Base-by-base conservation (phyloP, 192 early-diverging fungal genomes). In the Cetraspora pellucida region DNA sequence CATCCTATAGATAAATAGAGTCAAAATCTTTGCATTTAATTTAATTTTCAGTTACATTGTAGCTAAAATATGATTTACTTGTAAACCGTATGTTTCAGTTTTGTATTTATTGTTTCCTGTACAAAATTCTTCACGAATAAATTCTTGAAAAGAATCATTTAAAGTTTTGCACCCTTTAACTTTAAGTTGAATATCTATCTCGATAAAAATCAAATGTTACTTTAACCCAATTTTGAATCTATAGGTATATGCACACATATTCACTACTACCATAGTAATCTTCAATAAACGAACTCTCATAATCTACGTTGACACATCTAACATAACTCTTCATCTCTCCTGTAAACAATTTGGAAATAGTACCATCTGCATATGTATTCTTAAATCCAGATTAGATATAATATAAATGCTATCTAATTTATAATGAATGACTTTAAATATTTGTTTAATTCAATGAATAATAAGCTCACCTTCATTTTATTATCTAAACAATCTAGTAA, bases 311-410 rank as follows among this genome's bases (percentile, higher is more conserved):
- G n/a, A n/a, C n/a, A n/a, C n/a, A n/a, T n/a, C n/a, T n/a, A 76
- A 98, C 93, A 81, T 94, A 99, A 82, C 92, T 95, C 88, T 98
- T 98, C 93, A 96, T 97, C 80, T 93, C 96, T 25, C 97, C 97
- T 30, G 92, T 91, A 88, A 99, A 99, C 21, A 99, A 84, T 52
- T 89, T 89, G 10, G 89, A 86, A 57, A 98, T 95, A 5, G 95
- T 93, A 11, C 98, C 97, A 82, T 98, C 96, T 6, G 91, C 96
- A 44, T 90, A 84, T 10, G 97, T 96, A 65, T 92, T 85, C 91
- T 93, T n/a, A n/a, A n/a, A n/a, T n/a, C n/a, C n/a, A n/a, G n/a
- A n/a, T n/a, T n/a, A n/a, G n/a, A n/a, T n/a, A n/a, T n/a, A n/a
- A n/a, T n/a, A n/a, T n/a, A n/a, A n/a, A n/a, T n/a, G n/a, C n/a